Percentiles rank a stretch among this genome's conserved stretches.
These are phyloP conservation scores for Trichoderma lentiforme DNA, from an alignment of 2,329 filamentous ascomycete genomes.

Conservation along the genomic window DNA sequence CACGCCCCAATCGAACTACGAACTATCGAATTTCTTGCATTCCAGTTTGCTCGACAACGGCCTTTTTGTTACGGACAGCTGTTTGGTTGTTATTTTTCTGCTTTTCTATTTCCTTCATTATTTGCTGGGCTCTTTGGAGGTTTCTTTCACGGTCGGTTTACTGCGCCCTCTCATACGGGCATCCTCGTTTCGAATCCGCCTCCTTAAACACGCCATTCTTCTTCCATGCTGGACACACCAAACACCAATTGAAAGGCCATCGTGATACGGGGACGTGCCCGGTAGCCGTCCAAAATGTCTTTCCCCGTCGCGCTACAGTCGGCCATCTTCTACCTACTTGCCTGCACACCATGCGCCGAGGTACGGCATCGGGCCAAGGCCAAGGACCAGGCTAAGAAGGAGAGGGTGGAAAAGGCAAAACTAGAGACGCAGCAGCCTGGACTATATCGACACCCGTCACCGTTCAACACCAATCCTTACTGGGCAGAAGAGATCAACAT, in stretches of 20 bases:
- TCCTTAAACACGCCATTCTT: not conserved
- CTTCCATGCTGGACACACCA: conserved; percentile 21
- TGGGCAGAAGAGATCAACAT: conserved; percentile 84
- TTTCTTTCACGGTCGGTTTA: not conserved
- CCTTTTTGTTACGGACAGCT: not conserved
- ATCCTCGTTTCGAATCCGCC: not conserved
- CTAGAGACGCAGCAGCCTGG: conserved; percentile 67
- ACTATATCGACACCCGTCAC: conserved; percentile 73
- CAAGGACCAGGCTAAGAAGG: conserved; percentile 65
- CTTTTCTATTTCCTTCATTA: not conserved
- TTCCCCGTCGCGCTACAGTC: conserved; percentile 65
- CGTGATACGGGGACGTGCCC: conserved; percentile 13
- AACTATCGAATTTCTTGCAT: conserved; percentile 7
- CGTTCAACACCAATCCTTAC: conserved; percentile 82
- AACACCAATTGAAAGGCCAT: conserved; percentile 18
- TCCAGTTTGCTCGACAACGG: conserved; percentile 14
- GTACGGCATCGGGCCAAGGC: conserved; percentile 67
- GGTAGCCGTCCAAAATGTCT: conserved; percentile 34
- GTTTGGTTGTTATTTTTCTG: not conserved
- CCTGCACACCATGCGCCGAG: conserved; percentile 75
- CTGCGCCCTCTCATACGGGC: not conserved
- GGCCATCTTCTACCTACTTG: conserved; percentile 72
- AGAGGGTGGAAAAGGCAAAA: conserved; percentile 62
- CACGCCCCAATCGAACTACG: conserved; percentile 6
- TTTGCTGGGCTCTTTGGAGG: not conserved